Evolutionary conservation across 2,329 filamentous ascomycete genomes (phyloP), one percentile per base, ranked within the genome.

Genomic region (Penicillium digitatum): DNA sequence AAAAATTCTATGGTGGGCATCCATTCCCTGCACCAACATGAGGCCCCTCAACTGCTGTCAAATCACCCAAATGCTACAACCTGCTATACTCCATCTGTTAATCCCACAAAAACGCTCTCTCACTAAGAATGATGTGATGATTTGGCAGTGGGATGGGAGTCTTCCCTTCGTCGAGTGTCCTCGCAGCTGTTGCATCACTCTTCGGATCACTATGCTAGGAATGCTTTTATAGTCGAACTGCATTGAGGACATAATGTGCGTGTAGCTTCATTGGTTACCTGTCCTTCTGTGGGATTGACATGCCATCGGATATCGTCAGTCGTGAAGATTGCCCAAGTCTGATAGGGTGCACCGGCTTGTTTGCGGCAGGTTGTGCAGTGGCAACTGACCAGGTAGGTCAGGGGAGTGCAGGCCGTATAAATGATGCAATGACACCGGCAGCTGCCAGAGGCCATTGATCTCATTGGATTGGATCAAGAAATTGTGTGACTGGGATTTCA

Each of bases 341-440:
- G 66, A 54, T 72, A 81, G 1, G 74, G 73, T 3, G 72, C 74
- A 12, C 79, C 78, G 2, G 78, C 76, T 37, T 79, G 57, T 61
- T 77, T 76, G 54, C 78, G 77, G 58, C 79, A 82, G 38, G 74
- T 74, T n/a, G 64, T 66, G 61, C 79, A 82, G 62, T 81, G 73
- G 64, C 79, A 82, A 52, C 75, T 65, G 18, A 67, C 70, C 27
- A 78, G 63, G 24, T 64, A 56, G 12, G 60, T 64, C 0, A 78
- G 76, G 1, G 69, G 61, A 1, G 57, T 58, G 14, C 69, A 71
- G 48, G 70, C 71, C 1, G 66, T 72, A 66, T 78, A 81, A 37
- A 66, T 68, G 31, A 81, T 69, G 44, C 69, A 64, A 12, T 71
- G 69, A 55, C 79, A 81, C 42, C 71, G 70, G 56, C 78, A 80